phyloP scores from a whole-genome alignment of 345 rosid species.

The Luvunga scandens region DNA sequence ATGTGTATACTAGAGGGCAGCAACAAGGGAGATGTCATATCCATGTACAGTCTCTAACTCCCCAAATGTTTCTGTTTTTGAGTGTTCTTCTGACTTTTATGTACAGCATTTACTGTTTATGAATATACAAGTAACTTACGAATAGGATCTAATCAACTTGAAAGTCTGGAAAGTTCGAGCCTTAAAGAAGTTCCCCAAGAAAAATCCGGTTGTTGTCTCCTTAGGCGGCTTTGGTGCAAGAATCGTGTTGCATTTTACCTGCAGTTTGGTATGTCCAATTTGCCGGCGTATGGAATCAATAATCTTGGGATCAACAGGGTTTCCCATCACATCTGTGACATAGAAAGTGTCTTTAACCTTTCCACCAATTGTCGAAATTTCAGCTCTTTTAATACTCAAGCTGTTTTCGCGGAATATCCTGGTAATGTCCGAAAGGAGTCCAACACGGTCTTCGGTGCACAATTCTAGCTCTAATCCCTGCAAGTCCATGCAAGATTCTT shows the following conservation, averaged over 20 bases:
- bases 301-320: constrained; percentile 45
- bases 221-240: constrained; percentile 33
- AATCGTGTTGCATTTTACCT: constrained; percentile 34
- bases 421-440: constrained; percentile 59
- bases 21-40: not conserved
- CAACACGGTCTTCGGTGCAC: constrained; percentile 46
- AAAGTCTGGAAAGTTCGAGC: constrained; percentile 45
- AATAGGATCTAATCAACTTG: constrained; percentile 43
- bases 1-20: not conserved
- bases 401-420: constrained; percentile 60
- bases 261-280: constrained; percentile 35
- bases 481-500: not conserved
- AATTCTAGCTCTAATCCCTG: constrained; percentile 62
- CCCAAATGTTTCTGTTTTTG: constrained; percentile 8
- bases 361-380: constrained; percentile 43
- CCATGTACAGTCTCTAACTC: constrained; percentile 10
- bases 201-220: constrained; percentile 36
- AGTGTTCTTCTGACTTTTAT: constrained; percentile 11
- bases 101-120: constrained; percentile 21
- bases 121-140: constrained; percentile 22
- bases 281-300: constrained; percentile 36
- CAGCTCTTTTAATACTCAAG: constrained; percentile 51
- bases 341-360: constrained; percentile 49
- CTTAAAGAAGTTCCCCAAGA: constrained; percentile 51
- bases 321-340: constrained; percentile 52